Evolutionary conservation across 345 rosid genomes (phyloP), one percentile per base, ranked within the genome.

Genomic region (Corchorus olitorius): DNA sequence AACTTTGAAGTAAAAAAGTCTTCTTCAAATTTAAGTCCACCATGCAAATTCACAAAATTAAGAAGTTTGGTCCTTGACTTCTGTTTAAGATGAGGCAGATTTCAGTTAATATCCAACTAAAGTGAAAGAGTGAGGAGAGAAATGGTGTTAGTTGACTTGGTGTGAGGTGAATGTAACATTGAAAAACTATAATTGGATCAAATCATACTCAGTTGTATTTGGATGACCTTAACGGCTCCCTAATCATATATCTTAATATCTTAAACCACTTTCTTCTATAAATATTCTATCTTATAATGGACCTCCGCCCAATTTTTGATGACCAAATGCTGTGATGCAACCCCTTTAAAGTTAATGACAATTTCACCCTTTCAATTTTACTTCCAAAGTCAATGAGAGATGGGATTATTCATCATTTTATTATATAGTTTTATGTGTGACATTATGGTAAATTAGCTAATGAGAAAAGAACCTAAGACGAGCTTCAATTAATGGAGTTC

Each of bases 401-500:
- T 11, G 15, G 20, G 46, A 56, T 75, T 19, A 27, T 15, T 43
- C 19, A 12, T 63, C 54, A 67, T 68, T 27, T 34, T 33, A 27
- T 75, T 15, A n/a, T 20, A 55, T 55, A 33, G 59, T 49, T 34
- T 33, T 22, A 27, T 11, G 10, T 63, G 64, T 54, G 73, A 55
- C 12, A 41, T 54, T 54, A 65, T 8, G 78, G 65, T 67, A 65
- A 45, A 67, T 59, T 69, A 19, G 62, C 17, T 1, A 34, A 60
- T 70, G 68, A 37, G 80, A 77, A 77, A 77, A n/a, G 80, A 77
- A 76, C 56, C 46, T n/a, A 15, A 66, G 20, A 54, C 3, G 9
- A 8, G 6, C 15, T 19, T 19, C 41, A 11, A 48, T 10, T 27
- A 27, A 27, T 27, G 6, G 22, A 68, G 56, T 41, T 43, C 17